phyloP scores from a whole-genome alignment of 257 asterid genomes.

The Solanum acaule region DNA sequence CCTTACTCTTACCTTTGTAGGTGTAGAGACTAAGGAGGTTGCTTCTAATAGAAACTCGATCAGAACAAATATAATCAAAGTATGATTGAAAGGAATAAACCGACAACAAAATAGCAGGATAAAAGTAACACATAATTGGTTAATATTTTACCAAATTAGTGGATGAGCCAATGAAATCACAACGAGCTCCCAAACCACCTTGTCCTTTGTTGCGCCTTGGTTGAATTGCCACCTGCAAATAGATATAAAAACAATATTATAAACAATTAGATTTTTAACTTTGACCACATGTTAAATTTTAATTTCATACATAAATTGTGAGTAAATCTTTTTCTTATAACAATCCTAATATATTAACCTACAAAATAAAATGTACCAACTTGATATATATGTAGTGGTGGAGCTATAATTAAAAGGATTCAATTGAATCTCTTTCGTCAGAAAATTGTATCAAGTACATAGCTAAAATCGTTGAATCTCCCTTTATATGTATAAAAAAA shows the following conservation, averaged over 20 bases:
- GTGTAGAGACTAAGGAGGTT: neutral
- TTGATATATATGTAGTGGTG: neutral
- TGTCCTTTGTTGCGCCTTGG: constrained; percentile 51
- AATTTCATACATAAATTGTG: neutral
- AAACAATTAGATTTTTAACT: neutral
- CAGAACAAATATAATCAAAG: neutral
- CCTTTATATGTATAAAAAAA: neutral
- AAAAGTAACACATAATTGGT: neutral
- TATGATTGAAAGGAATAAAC: rapidly evolving
- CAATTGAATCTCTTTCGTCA: neutral
- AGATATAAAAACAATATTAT: neutral
- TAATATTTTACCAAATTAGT: constrained; percentile 58
- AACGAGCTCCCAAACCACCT: constrained; percentile 77
- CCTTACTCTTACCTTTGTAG: neutral
- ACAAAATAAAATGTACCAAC: neutral
- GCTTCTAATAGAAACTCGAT: neutral
- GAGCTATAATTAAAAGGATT: neutral
- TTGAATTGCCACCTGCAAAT: constrained; percentile 29
- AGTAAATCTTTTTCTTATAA: neutral
- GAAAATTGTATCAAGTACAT: neutral
- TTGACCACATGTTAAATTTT: neutral
- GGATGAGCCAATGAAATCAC: constrained; percentile 89
- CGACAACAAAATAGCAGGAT: neutral
- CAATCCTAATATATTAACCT: neutral
- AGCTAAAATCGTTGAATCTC: neutral